Percentiles rank a stretch among this genome's conserved stretches.
Conservation (phyloP, 2,329 filamentous ascomycete genomes). For the Cladosporium sp. region DNA sequence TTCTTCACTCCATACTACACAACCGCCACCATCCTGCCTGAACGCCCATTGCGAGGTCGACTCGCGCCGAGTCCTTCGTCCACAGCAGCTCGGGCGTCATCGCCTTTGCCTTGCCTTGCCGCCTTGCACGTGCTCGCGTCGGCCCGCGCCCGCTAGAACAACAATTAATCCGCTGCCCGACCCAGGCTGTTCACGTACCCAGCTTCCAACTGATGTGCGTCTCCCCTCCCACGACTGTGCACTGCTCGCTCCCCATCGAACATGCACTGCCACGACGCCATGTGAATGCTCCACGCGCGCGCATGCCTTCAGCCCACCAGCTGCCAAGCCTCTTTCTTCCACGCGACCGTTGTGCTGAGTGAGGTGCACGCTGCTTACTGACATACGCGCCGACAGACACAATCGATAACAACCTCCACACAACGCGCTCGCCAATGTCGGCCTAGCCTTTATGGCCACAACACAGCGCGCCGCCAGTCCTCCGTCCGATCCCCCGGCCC, state of each 20-base stretch:
- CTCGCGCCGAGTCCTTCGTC: not conserved
- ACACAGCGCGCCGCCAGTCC: slow-evolving; percentile 48
- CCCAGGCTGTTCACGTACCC: not conserved
- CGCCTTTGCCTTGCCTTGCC: not conserved
- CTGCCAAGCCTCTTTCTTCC: slow-evolving; percentile 16
- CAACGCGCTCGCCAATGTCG: slow-evolving; percentile 23
- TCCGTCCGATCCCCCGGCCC: slow-evolving; percentile 42
- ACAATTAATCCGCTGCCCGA: not conserved
- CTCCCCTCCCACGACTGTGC: not conserved
- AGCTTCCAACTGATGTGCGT: slow-evolving; percentile 8
- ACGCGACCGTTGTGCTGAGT: slow-evolving; percentile 3
- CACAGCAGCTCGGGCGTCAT: not conserved
- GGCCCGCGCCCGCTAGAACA: too few relatives aligned
- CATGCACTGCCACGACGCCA: slow-evolving; percentile 12
- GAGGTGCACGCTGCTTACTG: slow-evolving; percentile 18
- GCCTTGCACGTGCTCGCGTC: not conserved
- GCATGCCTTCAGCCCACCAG: slow-evolving; percentile 5
- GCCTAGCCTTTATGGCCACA: slow-evolving; percentile 44
- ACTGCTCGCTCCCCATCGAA: not conserved
- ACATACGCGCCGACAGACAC: slow-evolving; percentile 12
- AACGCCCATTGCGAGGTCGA: not conserved
- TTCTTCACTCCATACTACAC: not conserved
- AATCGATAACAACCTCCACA: slow-evolving; percentile 5
- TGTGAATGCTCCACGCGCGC: slow-evolving; percentile 13
- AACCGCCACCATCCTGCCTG: not conserved